phyloP scores from a whole-genome alignment of 768 basidiomycete species.

The Cystobasidium ongulense region DNA sequence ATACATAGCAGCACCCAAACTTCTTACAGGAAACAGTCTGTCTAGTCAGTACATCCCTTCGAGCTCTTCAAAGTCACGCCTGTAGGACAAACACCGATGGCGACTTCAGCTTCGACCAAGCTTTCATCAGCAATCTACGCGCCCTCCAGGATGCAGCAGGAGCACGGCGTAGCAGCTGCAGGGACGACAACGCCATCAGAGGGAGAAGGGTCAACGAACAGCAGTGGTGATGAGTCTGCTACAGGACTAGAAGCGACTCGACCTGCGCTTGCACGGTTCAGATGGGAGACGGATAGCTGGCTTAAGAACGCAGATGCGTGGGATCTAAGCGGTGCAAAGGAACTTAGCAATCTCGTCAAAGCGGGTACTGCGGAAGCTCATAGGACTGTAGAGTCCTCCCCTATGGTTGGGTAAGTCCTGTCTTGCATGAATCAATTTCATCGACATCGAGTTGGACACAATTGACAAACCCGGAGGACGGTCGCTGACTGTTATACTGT shows the following conservation, averaged over 20 bases:
- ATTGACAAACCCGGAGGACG: no score
- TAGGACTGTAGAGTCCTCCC: conserved; percentile 2
- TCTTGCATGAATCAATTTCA: no score
- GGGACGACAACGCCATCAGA: no score
- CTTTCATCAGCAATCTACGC: neutral
- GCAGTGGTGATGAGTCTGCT: neutral
- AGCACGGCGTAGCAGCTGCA: neutral
- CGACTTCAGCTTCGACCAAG: neutral
- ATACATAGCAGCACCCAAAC: no score
- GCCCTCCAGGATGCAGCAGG: neutral
- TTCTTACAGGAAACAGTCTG: no score
- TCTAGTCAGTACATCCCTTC: no score
- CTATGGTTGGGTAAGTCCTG: conserved; percentile 3
- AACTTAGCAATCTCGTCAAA: neutral
- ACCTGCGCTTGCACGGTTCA: neutral
- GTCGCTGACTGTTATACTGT: no score
- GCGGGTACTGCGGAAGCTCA: conserved; percentile 20
- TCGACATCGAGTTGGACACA: no score
- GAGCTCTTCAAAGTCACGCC: neutral
- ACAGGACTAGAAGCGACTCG: no score
- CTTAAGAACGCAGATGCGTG: neutral
- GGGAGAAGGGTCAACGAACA: neutral
- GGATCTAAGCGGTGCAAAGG: conserved; percentile 8
- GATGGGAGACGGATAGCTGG: conserved; percentile 6
- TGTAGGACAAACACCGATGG: neutral